Evolutionary conservation across 306 rosid genomes (phyloP).

Genomic region (Ormosia emarginata): DNA sequence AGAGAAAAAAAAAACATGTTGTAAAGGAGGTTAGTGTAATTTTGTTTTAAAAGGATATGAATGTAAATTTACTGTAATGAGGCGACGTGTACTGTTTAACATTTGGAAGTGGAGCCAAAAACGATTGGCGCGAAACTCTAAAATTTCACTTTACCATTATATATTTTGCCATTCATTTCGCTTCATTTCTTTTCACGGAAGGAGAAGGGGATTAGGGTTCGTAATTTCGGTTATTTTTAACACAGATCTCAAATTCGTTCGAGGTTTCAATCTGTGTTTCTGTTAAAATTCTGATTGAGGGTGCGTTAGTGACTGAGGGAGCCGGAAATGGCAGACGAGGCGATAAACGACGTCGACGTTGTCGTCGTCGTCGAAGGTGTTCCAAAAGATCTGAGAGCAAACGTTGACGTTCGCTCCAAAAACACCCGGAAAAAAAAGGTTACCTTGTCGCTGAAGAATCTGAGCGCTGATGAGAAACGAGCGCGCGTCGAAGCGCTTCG

Average conservation of each 20-base stretch:
- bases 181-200: background rate
- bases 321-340: conserved; percentile 32
- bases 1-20: no score
- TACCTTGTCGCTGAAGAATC: background rate
- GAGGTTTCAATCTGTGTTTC: background rate
- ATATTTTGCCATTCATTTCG: background rate
- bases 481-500: conserved; percentile 39
- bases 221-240: background rate
- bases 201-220: conserved; percentile 5
- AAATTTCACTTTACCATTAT: background rate
- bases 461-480: conserved; percentile 46
- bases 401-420: conserved; percentile 30
- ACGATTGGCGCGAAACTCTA: conserved; percentile 5
- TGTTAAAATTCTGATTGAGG: background rate
- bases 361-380: conserved; percentile 14
- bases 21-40: no score
- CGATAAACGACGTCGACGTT: conserved; percentile 24
- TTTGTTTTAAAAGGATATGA: background rate
- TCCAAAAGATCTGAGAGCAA: conserved; percentile 23
- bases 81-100: background rate
- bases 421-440: conserved; percentile 57
- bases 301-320: background rate
- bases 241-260: background rate
- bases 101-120: background rate
- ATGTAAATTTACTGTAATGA: background rate